A percentile compares a stretch with the other conserved stretches of the same genome.
These are phyloP conservation scores for Lactifluus volemus DNA, from an alignment of 768 basidiomycete species.

Conservation along the genomic window DNA sequence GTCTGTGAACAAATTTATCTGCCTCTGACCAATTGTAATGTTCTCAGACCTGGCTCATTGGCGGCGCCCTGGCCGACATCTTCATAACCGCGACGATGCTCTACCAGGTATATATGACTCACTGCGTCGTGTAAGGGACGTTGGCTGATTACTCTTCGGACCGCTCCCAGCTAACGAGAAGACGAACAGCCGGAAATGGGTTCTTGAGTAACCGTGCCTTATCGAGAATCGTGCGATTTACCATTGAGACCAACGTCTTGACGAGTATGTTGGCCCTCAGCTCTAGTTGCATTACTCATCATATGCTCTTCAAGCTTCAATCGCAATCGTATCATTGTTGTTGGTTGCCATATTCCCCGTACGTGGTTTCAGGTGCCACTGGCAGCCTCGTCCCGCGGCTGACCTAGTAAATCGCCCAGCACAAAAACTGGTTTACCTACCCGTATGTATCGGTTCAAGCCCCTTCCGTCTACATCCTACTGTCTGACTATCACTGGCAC, in stretches of 20 bases:
- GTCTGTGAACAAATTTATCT: neutral
- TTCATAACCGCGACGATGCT: neutral
- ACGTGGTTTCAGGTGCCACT: neutral
- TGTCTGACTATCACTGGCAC: neutral
- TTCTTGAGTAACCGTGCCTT: neutral
- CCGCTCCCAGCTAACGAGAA: neutral
- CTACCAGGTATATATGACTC: neutral
- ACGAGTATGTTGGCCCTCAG: neutral
- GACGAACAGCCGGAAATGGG: neutral
- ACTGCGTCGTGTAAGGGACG: neutral
- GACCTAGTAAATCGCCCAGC: neutral
- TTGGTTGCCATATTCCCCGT: neutral
- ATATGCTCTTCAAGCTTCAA: neutral
- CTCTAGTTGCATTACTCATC: neutral
- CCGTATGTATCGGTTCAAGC: neutral
- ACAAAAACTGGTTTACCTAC: slow-evolving; percentile 6
- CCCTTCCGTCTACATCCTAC: neutral
- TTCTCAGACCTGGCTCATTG: neutral
- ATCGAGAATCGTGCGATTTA: slow-evolving; percentile 1
- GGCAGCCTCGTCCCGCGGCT: neutral
- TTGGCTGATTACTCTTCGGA: neutral
- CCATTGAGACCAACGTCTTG: slow-evolving; percentile 1
- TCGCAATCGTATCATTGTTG: neutral
- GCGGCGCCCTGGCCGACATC: neutral
- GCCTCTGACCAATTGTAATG: neutral